phyloP scores from a whole-genome alignment of 108 stramenopile genomes.

The Cyclotella atomus region DNA sequence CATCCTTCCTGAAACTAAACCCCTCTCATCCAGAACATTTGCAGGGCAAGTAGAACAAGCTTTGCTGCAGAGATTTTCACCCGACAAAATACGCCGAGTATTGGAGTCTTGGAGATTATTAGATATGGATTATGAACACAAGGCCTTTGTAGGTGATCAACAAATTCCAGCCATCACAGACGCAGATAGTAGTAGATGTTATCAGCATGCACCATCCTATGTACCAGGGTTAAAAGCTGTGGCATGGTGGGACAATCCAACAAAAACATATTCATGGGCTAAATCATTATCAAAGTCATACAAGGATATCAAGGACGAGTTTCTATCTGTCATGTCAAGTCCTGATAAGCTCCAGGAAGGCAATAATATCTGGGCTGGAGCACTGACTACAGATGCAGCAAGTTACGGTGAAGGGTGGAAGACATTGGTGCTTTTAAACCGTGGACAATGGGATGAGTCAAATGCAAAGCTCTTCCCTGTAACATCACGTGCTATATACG shows the following conservation, averaged over 20 bases:
- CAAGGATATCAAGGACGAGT: slow-evolving; percentile 76
- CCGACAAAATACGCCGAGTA: slow-evolving; percentile 60
- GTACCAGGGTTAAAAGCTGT: slow-evolving; percentile 72
- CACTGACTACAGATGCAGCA: slow-evolving; percentile 77
- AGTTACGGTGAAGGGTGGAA: slow-evolving; percentile 90
- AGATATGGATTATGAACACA: slow-evolving; percentile 73
- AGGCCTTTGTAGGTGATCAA: slow-evolving; percentile 65
- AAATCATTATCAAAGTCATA: slow-evolving; percentile 61
- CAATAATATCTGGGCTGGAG: slow-evolving; percentile 89
- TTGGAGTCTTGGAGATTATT: slow-evolving; percentile 73
- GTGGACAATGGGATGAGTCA: slow-evolving; percentile 89
- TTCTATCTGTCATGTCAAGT: slow-evolving; percentile 57
- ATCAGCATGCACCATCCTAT: slow-evolving; percentile 82
- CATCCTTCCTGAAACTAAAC: slow-evolving; percentile 45
- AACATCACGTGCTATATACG: slow-evolving; percentile 68
- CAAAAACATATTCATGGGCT: slow-evolving; percentile 63
- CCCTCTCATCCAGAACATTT: slow-evolving; percentile 65
- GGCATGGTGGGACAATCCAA: slow-evolving; percentile 70
- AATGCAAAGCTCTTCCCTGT: slow-evolving; percentile 85
- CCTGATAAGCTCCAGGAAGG: slow-evolving; percentile 64
- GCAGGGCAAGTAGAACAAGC: slow-evolving; percentile 79
- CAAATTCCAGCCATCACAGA: slow-evolving; percentile 44
- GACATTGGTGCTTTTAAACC: slow-evolving; percentile 88
- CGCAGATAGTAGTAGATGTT: slow-evolving; percentile 46
- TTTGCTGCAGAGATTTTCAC: slow-evolving; percentile 54